phyloP scores from a whole-genome alignment of 2,329 filamentous ascomycete genomes.

The Hypoxylon sp. region DNA sequence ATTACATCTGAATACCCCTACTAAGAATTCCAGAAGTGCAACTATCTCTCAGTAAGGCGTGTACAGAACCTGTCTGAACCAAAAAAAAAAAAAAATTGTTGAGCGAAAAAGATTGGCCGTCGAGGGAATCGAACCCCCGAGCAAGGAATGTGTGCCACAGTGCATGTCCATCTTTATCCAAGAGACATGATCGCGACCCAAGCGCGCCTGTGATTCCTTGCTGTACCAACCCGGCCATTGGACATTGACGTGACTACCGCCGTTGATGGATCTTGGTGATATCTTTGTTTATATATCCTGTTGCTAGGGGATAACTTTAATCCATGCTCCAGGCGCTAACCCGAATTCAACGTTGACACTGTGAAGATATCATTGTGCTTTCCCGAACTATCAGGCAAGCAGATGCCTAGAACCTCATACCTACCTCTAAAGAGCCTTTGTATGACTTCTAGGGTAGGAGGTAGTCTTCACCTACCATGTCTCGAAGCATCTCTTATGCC shows the following conservation, averaged over 20 bases:
- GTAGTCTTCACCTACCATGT: background rate
- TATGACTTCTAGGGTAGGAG: background rate
- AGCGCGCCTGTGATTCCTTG: background rate
- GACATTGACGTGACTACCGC: background rate
- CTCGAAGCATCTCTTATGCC: background rate
- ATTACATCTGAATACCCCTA: too few relatives aligned
- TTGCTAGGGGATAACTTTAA: background rate
- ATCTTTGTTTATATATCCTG: background rate
- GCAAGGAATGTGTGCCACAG: slow-evolving; percentile 1
- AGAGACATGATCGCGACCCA: background rate
- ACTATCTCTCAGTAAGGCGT: background rate
- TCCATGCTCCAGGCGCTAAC: background rate
- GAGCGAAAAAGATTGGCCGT: background rate
- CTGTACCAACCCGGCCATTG: background rate
- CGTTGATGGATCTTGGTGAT: background rate
- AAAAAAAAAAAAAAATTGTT: background rate
- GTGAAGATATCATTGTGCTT: background rate
- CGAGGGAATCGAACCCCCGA: background rate
- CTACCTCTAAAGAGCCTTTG: background rate
- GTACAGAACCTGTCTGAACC: background rate
- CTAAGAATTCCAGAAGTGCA: background rate
- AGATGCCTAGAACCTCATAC: too few relatives aligned
- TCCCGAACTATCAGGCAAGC: background rate
- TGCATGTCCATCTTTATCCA: background rate
- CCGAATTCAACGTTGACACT: background rate